Base-by-base conservation (phyloP, 2,329 filamentous ascomycete species). In the Parastagonospora avenae region DNA sequence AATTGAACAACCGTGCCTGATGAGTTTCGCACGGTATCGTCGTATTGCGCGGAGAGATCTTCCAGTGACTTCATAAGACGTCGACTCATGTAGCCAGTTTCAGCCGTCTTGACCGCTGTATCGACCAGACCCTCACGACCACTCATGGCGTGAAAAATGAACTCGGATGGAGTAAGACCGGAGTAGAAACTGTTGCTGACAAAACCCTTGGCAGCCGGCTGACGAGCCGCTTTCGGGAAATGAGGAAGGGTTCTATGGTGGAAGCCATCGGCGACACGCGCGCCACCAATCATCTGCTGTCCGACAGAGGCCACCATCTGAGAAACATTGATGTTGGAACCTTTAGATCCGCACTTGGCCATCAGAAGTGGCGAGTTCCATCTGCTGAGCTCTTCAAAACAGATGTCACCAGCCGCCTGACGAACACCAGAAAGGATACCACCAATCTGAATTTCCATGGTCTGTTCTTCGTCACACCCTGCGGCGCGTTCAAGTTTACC, bases 1-100 rank as follows among this genome's bases (percentile, higher is more conserved):
- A 99, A 97, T 71, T 99, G 94, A 2, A 99, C 92, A 54, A 99
- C 89, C 29, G 87, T 87, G 7, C 90, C 90, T 2, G 88, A 88
- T 0, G 92, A 97, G 27, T 93, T 97, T 49, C 94, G 86, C 0
- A 99, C 93, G 0, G 94, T 99, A 65, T 95, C 85, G 66, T 99
- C 94, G 66, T 99, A 99, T 64, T 92, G 86, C 0, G 90, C 91
- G 1, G 92, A 96, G 2, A 97, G 78, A 79, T 99, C 94, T 71
- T 99, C 94, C 42, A 99, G 77, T 2, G 91, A 96, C 76, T 99
- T 99, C 93, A 99, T 99, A 70, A 99, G 75, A 62, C 94, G 87
- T 77, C 94, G 88, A 57, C 93, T 97, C 94, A 99, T 99, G 77
- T 99, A 99, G 59, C 94, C 94, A 9, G 94, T 99, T 75, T 99